Percentiles rank a stretch among this genome's conserved stretches.
Evolutionary conservation across 345 rosid species (phyloP).

Genomic region (Rhodomyrtus tomentosa): DNA sequence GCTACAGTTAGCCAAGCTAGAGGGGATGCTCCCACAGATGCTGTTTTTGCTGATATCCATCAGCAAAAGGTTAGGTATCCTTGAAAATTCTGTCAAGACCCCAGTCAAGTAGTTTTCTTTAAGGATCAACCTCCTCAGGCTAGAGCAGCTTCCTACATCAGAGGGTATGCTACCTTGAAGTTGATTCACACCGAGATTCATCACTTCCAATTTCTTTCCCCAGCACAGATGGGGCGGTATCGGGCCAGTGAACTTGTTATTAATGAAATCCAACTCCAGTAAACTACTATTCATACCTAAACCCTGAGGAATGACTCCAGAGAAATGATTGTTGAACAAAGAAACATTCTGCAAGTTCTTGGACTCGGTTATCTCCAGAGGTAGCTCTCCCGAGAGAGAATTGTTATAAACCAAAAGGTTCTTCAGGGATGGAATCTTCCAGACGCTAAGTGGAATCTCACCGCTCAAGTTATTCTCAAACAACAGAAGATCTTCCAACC

Average conservation of each 20-base stretch:
- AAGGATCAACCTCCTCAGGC: constrained; percentile 59
- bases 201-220: constrained; percentile 29
- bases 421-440: constrained; percentile 52
- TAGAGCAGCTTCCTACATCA: constrained; percentile 37
- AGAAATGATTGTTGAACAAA: constrained; percentile 42
- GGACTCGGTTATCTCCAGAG: constrained; percentile 49
- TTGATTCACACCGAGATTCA: constrained; percentile 50
- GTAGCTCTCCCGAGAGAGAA: constrained; percentile 60
- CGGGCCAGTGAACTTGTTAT: constrained; percentile 47
- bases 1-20: constrained; percentile 37
- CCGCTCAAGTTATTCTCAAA: constrained; percentile 51
- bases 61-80: constrained; percentile 23
- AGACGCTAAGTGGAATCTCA: constrained; percentile 56
- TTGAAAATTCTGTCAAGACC: constrained; percentile 44
- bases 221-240: constrained; percentile 68
- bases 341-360: constrained; percentile 37
- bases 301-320: constrained; percentile 45
- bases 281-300: constrained; percentile 67
- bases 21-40: constrained; percentile 49
- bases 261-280: constrained; percentile 44
- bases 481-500: constrained; percentile 43
- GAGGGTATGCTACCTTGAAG: constrained; percentile 53
- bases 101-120: constrained; percentile 39
- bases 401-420: constrained; percentile 44
- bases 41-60: constrained; percentile 50